Evolutionary conservation across 768 basidiomycete genomes (phyloP), one percentile per base, ranked within the genome.

Genomic region (Kwoniella sp.): DNA sequence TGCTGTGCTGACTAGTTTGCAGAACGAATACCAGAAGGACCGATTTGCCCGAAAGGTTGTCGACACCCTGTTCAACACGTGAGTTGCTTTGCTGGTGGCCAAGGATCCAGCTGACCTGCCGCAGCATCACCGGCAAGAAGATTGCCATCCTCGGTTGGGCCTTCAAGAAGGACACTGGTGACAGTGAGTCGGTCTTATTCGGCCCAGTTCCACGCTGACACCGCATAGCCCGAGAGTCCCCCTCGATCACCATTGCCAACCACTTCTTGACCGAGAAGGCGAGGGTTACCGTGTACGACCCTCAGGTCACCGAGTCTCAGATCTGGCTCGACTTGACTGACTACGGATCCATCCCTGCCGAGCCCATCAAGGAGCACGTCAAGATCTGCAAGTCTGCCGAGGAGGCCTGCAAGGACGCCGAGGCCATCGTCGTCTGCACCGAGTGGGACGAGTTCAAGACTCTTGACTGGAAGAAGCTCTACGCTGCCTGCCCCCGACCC

Each of bases 81-180:
- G 20, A 48, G 58, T 46, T 26, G n/a, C 5, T 91, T 95, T 73
- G 93, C 89, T 19, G 84, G 60, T 42, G 17, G 46, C 5, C 12
- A 15, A 32, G 15, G 23, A 15, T 25, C 32, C 3, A 27, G 17
- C 52, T 50, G 41, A 55, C 47, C 1, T 27, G 43, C 12, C 11
- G 27, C 29, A 57, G 49, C 55, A 63, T 70, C 60, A 67, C 67
- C 40, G 47, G 66, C 31, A 73, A 85, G 90, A 84, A 84, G 69
- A 92, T 99, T 67, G 89, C 95, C 37, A 88, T 99, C 39, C 84
- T 99, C 36, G 93, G 93, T 10, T 99, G 96, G 75, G 95, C 93
- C 3, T 96, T 96, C 84, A 96, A 96, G 80, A 93, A 95, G 36
- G 92, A 98, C 75, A 99, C 95, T 11, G 95, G 95, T 55, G 95